Percentiles rank a stretch among this genome's conserved stretches.
Conservation (phyloP, 2,329 filamentous ascomycete species). For the Xylogone sp. region DNA sequence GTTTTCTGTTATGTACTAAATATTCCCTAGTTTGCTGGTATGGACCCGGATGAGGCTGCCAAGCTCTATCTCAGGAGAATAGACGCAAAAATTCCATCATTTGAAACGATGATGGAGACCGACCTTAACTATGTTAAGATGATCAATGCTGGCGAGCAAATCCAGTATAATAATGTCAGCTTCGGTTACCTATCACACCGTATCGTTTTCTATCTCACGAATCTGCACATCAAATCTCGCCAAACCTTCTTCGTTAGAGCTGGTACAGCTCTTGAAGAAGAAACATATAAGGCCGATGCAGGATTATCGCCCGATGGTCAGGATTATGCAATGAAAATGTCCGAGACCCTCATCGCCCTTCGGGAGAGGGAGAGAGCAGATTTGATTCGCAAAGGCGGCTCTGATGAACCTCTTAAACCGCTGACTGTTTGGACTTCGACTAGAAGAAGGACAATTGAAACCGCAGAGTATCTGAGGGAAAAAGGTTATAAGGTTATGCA, state of each 20-base stretch:
- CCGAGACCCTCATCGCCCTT: slow-evolving; percentile 76
- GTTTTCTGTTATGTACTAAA: slow-evolving; percentile 11
- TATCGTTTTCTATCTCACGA: slow-evolving; percentile 97
- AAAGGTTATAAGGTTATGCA: slow-evolving; percentile 84
- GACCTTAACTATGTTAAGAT: slow-evolving; percentile 99
- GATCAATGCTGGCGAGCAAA: slow-evolving; percentile 92
- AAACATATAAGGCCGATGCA: slow-evolving; percentile 89
- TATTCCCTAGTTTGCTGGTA: slow-evolving; percentile 72
- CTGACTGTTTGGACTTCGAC: slow-evolving; percentile 95
- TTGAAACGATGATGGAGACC: slow-evolving; percentile 92
- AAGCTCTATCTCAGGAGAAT: slow-evolving; percentile 89
- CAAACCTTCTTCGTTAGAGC: slow-evolving; percentile 91
- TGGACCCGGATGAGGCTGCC: slow-evolving; percentile 89
- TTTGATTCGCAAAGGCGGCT: slow-evolving; percentile 64
- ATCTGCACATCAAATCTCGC: slow-evolving; percentile 92
- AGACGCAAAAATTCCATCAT: slow-evolving; percentile 87
- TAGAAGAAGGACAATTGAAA: slow-evolving; percentile 83
- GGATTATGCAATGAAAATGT: slow-evolving; percentile 82
- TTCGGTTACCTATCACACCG: slow-evolving; percentile 96
- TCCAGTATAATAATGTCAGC: slow-evolving; percentile 94
- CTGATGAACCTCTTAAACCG: slow-evolving; percentile 67
- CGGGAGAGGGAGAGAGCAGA: slow-evolving; percentile 75
- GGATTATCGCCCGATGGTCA: slow-evolving; percentile 75
- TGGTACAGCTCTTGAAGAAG: slow-evolving; percentile 81
- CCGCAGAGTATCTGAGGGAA: slow-evolving; percentile 74